Evolutionary conservation across 1,139 yeast species (phyloP).

Genomic region (Barnettozyma hawaiiensis): DNA sequence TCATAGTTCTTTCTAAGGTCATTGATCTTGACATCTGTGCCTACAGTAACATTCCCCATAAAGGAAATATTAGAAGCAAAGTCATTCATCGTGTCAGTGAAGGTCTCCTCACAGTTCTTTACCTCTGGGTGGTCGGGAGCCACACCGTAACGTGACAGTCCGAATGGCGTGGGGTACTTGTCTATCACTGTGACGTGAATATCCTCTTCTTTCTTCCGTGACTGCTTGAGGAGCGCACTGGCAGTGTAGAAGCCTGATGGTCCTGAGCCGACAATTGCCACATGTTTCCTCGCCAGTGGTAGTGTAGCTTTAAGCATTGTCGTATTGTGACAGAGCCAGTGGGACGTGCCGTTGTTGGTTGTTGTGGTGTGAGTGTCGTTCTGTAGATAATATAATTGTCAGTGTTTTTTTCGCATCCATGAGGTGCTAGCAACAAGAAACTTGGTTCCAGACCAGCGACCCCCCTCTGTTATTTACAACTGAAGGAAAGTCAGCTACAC

Average conservation of each 20-base stretch:
- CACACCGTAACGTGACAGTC: slow-evolving; percentile 90
- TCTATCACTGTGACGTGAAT: slow-evolving; percentile 65
- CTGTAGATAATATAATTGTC: too few species aligned
- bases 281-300: slow-evolving; percentile 8
- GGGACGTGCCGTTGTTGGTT: too few species aligned
- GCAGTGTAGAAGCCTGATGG: slow-evolving; percentile 96
- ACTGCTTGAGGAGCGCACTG: slow-evolving; percentile 57
- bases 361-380: not conserved
- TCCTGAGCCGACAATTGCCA: slow-evolving; percentile 83
- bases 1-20: slow-evolving; percentile 55
- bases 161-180: slow-evolving; percentile 83
- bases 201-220: slow-evolving; percentile 11
- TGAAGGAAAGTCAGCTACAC: too few species aligned
- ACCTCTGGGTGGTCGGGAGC: slow-evolving; percentile 99
- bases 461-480: too few species aligned
- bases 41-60: slow-evolving; percentile 72
- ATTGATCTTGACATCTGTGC: slow-evolving; percentile 46
- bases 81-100: slow-evolving; percentile 44
- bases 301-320: slow-evolving; percentile 1
- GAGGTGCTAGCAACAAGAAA: too few species aligned
- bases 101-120: slow-evolving; percentile 79
- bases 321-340: too few species aligned
- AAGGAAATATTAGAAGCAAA: slow-evolving; percentile 44
- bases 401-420: not conserved
- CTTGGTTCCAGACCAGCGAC: too few species aligned